These are phyloP conservation scores for Tylopilus balloui DNA, from an alignment of 768 basidiomycete genomes.

Conservation along the genomic window DNA sequence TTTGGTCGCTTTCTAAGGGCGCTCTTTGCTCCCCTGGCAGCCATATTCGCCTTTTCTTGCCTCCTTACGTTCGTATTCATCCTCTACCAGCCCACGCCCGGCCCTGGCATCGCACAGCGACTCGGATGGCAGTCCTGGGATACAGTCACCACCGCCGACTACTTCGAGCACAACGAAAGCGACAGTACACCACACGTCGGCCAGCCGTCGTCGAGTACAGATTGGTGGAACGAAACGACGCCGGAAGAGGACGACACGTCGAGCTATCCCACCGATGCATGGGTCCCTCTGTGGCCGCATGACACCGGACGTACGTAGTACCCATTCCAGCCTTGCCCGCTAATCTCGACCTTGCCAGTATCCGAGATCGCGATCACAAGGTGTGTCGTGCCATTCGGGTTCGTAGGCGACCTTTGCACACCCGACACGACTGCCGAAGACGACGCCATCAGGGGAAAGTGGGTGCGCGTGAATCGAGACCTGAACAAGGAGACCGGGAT, in stretches of 20 bases:
- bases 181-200: conserved; percentile 2
- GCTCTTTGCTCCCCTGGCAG: conserved; percentile 53
- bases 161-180: conserved; percentile 1
- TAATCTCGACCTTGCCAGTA: conserved; percentile 42
- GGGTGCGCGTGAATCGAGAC: conserved; percentile 85
- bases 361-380: conserved; percentile 72
- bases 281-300: conserved; percentile 27
- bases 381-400: conserved; percentile 61
- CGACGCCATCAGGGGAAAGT: conserved; percentile 76
- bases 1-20: conserved; percentile 50
- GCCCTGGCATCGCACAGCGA: conserved; percentile 64
- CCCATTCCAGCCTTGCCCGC: too few relatives aligned
- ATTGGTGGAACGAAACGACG: conserved; percentile 19
- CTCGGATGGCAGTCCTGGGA: conserved; percentile 94
- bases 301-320: conserved; percentile 28
- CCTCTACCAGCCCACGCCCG: conserved; percentile 72
- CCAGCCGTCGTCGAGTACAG: conserved; percentile 6
- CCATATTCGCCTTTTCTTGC: conserved; percentile 62
- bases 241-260: conserved; percentile 46
- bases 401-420: conserved; percentile 56
- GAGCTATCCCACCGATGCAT: conserved; percentile 69
- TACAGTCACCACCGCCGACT: conserved; percentile 38
- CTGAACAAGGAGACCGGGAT: conserved; percentile 62
- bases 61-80: conserved; percentile 75
- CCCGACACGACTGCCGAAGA: conserved; percentile 67